Base-by-base conservation (phyloP, 495 filamentous ascomycete species). In the Pseudomonodictys pantanalensis region DNA sequence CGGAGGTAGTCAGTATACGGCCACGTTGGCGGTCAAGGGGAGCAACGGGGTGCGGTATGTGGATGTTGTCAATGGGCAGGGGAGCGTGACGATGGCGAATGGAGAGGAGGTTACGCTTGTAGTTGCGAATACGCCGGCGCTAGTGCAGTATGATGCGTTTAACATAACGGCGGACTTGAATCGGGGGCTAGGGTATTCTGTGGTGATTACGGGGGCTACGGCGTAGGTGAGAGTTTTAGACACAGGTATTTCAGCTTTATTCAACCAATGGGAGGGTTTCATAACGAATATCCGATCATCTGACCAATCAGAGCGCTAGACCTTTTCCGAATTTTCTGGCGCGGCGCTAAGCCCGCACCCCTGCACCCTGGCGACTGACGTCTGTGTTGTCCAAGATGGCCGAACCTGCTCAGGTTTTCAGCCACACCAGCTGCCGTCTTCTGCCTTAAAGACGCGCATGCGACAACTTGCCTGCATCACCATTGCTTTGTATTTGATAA, bases 71-170 rank as follows among this genome's bases (percentile, higher is more conserved):
- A 51, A 51, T 41, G 62, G 62, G 25, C 50, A 20, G 11, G 62
- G 28, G 23, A 52, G 25, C 38, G 62, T 60, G 24, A 46, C 49
- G 29, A 7, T 62, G 20, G 65, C 67, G 22, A 71, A 60, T 49
- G 71, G 17, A 1, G 75, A 77, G 56, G 72, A 76, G 68, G 72
- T 71, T 7, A 75, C 60, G 39, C 59, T 78, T 18, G 76, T 77
- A 2, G 69, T 78, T 47, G 75, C 62, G 15, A 77, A 77, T 54
- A 77, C 75, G 11, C 75, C 76, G 8, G 53, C 26, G 23, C 52
- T 70, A 10, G 64, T 76, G 50, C 64, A 72, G 41, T 78, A 72
- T 59, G 75, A 78, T 62, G 69, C 76, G 23, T 78, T 78, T 60
- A 61, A 64, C 28, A 68, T 78, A 25, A 65, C 68, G 9, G 64